Base-by-base conservation (phyloP, 768 basidiomycete species). In the Clavaria fumosa region DNA sequence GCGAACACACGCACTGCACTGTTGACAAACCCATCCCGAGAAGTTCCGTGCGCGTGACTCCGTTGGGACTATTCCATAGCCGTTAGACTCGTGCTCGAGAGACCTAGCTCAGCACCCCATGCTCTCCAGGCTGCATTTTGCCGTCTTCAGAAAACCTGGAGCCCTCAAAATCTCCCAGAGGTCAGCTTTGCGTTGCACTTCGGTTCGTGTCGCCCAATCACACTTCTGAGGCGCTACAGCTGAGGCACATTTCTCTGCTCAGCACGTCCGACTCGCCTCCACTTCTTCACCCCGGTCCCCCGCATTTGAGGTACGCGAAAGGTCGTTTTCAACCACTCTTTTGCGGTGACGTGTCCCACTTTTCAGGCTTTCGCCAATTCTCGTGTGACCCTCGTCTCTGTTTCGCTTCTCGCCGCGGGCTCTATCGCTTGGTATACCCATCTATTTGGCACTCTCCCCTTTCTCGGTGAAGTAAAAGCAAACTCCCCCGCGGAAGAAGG, bases 371-470 rank as follows among this genome's bases (percentile, higher is more conserved):
- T 79, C 45, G 48, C 77, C 47, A 70, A 64, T 53, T 86, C 85
- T 39, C 78, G 76, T 53, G 66, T 75, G 41, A 70, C 82, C 18
- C 70, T 86, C 44, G 72, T 74, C 39, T 76, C 89, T 33, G 75
- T 76, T 43, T 75, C 84, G 34, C 62, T 78, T 40, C 58, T 84
- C 55, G 72, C 90, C 33, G 82, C 63, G 44, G 95, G 95, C 44
- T 80, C 93, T 33, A 72, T 95, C 57, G 88, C 86, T 39, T 95
- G 88, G 88, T 99, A 99, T 67, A 79, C 85, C 50, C 81, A 90
- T 57, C 72, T 90, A 40, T 97, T 90, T 58, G 95, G 91, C 45
- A 64, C 72, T 21, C 66, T 90, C 40, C 86, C 90, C 22, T 88
- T 97, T 63, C 52, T 97, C 47, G 76, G 82, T 42, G 79, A 95